Conservation (phyloP, 2,329 filamentous ascomycete genomes). For the Fusarium floridanum region DNA sequence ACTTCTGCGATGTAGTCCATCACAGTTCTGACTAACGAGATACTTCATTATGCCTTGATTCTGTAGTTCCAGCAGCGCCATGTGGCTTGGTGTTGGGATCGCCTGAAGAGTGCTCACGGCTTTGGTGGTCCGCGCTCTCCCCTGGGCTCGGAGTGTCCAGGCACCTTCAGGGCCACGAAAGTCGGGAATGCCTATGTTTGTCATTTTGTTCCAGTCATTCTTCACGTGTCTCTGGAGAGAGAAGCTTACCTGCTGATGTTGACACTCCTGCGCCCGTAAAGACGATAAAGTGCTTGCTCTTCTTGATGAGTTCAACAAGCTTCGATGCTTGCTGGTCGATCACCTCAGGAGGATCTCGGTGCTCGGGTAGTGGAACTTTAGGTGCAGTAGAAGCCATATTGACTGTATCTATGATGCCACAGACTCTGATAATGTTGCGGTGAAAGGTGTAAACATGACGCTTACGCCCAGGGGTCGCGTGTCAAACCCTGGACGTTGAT, state of each 20-base stretch:
- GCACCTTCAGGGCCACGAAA: slow-evolving; percentile 62
- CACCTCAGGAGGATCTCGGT: slow-evolving; percentile 14
- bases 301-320: slow-evolving; percentile 54
- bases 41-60: slow-evolving; percentile 57
- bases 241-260: slow-evolving; percentile 58
- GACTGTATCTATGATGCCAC: background rate
- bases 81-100: slow-evolving; percentile 60
- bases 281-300: slow-evolving; percentile 60
- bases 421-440: background rate
- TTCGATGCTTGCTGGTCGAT: slow-evolving; percentile 52
- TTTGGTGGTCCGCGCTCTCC: slow-evolving; percentile 50
- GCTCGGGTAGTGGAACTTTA: slow-evolving; percentile 28
- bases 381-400: slow-evolving; percentile 33
- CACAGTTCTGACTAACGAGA: slow-evolving; percentile 55
- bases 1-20: slow-evolving; percentile 60
- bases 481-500: background rate
- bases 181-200: slow-evolving; percentile 57
- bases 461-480: background rate
- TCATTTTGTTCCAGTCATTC: too few species aligned
- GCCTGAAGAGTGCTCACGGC: slow-evolving; percentile 57
- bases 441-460: background rate
- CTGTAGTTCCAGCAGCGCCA: slow-evolving; percentile 61
- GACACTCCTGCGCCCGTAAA: slow-evolving; percentile 63
- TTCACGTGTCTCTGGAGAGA: too few species aligned
- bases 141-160: slow-evolving; percentile 60